Percentiles rank a stretch among this genome's conserved stretches.
Conservation (phyloP, 805 yeast species). For the Kazachstania kunashirensis region DNA sequence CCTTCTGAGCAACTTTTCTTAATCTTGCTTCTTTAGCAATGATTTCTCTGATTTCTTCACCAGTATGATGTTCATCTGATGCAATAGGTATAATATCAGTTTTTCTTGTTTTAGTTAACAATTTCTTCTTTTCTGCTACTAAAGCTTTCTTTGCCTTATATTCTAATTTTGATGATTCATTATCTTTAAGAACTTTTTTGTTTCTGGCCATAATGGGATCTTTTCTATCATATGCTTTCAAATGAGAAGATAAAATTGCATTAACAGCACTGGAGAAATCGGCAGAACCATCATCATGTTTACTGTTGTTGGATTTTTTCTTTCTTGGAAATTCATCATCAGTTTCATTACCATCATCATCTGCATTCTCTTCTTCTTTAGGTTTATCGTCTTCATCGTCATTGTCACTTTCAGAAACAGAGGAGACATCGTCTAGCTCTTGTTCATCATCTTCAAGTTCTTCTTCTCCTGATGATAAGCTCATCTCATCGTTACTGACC, state of each 20-base stretch:
- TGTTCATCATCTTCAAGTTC: constrained; percentile 12
- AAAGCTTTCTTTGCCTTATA: constrained; percentile 68
- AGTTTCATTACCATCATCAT: constrained; percentile 23
- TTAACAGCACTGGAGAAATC: constrained; percentile 74
- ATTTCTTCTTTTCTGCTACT: constrained; percentile 58
- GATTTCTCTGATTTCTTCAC: constrained; percentile 37
- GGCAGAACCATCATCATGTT: constrained; percentile 59
- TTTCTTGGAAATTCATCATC: constrained; percentile 38
- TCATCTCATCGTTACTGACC: not conserved
- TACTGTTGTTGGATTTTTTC: constrained; percentile 46
- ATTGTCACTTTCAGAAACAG: constrained; percentile 7
- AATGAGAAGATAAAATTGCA: constrained; percentile 73
- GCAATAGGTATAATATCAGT: constrained; percentile 57
- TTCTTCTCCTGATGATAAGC: not conserved
- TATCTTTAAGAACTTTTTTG: constrained; percentile 54
- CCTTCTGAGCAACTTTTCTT: constrained; percentile 77
- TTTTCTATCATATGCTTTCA: constrained; percentile 79
- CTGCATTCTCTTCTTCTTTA: constrained; percentile 15
- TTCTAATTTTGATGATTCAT: constrained; percentile 75
- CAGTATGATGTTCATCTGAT: constrained; percentile 35
- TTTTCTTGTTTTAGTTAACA: constrained; percentile 57
- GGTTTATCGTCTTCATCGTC: constrained; percentile 16
- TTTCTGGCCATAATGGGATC: constrained; percentile 90
- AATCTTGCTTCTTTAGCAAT: constrained; percentile 60
- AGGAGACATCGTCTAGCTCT: constrained; percentile 14